Conservation (phyloP, 202 grass and related monocot genomes). For the Schoenoplectus tabernaemontani region DNA sequence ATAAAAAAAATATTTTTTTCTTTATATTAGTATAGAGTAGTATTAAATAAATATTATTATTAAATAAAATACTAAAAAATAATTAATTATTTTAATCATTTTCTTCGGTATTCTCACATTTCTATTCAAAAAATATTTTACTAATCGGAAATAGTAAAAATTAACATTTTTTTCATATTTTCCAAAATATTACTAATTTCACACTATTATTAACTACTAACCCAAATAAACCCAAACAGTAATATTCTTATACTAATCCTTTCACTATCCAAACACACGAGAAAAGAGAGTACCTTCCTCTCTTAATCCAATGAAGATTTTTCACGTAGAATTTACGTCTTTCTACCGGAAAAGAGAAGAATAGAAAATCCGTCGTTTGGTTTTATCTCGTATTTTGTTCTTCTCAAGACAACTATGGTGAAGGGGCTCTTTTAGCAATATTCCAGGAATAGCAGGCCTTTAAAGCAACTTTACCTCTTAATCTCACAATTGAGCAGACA, state of each 20-base stretch:
- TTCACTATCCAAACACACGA: background rate
- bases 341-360: background rate
- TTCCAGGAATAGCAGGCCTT: slow-evolving; percentile 22
- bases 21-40: too few relatives aligned
- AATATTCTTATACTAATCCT: background rate
- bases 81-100: too few relatives aligned
- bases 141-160: too few relatives aligned
- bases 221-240: too few relatives aligned
- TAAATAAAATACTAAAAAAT: too few relatives aligned
- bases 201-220: too few relatives aligned
- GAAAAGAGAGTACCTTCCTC: background rate
- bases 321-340: slow-evolving; percentile 1
- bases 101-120: too few relatives aligned
- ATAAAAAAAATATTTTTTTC: too few relatives aligned
- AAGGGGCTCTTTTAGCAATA: slow-evolving; percentile 17
- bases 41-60: too few relatives aligned
- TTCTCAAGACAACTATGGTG: background rate
- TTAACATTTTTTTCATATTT: too few relatives aligned
- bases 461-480: slow-evolving; percentile 21
- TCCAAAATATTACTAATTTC: too few relatives aligned
- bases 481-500: slow-evolving; percentile 22
- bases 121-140: too few relatives aligned
- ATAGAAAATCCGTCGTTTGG: background rate
- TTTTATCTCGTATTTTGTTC: background rate
- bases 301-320: background rate